These are phyloP conservation scores for Phytophthora aleatoria DNA, from an alignment of 352 stramenopile species.

Conservation along the genomic window DNA sequence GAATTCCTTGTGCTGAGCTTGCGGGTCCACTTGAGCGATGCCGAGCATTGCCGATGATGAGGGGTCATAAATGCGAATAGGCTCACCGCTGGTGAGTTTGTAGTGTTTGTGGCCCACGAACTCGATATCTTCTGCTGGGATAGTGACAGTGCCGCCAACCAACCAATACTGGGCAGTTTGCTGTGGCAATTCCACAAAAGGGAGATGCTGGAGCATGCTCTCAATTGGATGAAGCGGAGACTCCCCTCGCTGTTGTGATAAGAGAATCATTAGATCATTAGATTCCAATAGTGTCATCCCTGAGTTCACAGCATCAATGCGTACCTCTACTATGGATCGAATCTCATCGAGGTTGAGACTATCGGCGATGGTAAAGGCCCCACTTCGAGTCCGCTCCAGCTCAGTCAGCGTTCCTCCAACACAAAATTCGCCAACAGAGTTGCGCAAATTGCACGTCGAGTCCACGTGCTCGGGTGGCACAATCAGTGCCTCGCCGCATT, in stretches of 20 bases:
- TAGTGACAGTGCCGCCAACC: constrained; percentile 46
- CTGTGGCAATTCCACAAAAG: constrained; percentile 42
- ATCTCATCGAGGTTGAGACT: constrained; percentile 69
- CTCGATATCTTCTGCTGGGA: constrained; percentile 40
- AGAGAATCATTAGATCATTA: constrained; percentile 8
- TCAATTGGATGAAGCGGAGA: constrained; percentile 63
- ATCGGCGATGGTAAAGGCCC: constrained; percentile 52
- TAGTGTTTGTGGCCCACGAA: constrained; percentile 15
- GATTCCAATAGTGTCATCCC: neutral
- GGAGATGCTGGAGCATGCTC: constrained; percentile 57
- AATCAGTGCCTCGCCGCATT: constrained; percentile 74
- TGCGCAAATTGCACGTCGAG: constrained; percentile 30
- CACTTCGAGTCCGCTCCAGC: constrained; percentile 68
- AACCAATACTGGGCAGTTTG: constrained; percentile 48
- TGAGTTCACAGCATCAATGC: neutral
- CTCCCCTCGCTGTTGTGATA: constrained; percentile 33
- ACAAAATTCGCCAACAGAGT: constrained; percentile 43
- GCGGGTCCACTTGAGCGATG: constrained; percentile 57
- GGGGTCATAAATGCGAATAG: constrained; percentile 60
- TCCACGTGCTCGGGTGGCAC: constrained; percentile 37
- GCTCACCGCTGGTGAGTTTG: constrained; percentile 38
- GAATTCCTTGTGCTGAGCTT: constrained; percentile 34
- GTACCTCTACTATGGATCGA: constrained; percentile 45
- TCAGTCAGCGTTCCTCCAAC: constrained; percentile 68
- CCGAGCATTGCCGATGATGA: constrained; percentile 48